These are phyloP conservation scores for Aspergillus felis DNA, from an alignment of 2,329 filamentous ascomycete species.

Conservation along the genomic window DNA sequence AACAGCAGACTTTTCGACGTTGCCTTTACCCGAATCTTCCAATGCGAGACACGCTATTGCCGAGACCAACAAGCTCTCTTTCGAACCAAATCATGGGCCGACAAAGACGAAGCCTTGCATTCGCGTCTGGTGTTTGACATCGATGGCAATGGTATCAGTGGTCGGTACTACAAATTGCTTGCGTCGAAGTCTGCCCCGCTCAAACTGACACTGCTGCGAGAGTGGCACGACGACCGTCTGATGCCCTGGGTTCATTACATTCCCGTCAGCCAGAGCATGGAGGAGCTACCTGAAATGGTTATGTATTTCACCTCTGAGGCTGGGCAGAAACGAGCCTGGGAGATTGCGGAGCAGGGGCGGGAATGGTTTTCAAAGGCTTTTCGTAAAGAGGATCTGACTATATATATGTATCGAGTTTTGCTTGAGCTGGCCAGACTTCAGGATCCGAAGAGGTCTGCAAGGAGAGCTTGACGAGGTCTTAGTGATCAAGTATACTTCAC, in stretches of 20 bases:
- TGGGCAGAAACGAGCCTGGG: slow-evolving; percentile 9
- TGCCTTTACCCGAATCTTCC: slow-evolving; percentile 14
- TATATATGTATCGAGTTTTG: slow-evolving; percentile 17
- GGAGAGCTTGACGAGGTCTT: slow-evolving; percentile 19
- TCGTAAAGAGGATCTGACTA: slow-evolving; percentile 11
- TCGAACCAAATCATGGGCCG: slow-evolving; percentile 9
- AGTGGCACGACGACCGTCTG: slow-evolving; percentile 24
- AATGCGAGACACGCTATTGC: slow-evolving; percentile 12
- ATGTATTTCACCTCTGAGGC: slow-evolving; percentile 14
- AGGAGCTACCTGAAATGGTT: slow-evolving; percentile 17
- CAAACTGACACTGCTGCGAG: slow-evolving; percentile 20
- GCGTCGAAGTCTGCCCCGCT: slow-evolving; percentile 15
- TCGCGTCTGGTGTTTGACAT: slow-evolving; percentile 17
- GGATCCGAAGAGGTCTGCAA: slow-evolving; percentile 19
- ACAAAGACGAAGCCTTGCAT: slow-evolving; percentile 10
- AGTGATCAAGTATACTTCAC: too few species aligned
- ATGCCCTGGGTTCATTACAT: slow-evolving; percentile 22
- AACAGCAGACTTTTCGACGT: slow-evolving; percentile 13
- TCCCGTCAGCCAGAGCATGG: slow-evolving; percentile 18
- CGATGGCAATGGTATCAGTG: slow-evolving; percentile 22
- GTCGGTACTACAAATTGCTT: slow-evolving; percentile 19
- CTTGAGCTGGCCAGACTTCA: slow-evolving; percentile 16
- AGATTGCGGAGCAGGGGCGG: slow-evolving; percentile 13
- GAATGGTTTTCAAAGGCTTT: slow-evolving; percentile 15
- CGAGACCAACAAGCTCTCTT: slow-evolving; percentile 12